Conservation (phyloP, 768 basidiomycete species). For the Lentinus brumalis region DNA sequence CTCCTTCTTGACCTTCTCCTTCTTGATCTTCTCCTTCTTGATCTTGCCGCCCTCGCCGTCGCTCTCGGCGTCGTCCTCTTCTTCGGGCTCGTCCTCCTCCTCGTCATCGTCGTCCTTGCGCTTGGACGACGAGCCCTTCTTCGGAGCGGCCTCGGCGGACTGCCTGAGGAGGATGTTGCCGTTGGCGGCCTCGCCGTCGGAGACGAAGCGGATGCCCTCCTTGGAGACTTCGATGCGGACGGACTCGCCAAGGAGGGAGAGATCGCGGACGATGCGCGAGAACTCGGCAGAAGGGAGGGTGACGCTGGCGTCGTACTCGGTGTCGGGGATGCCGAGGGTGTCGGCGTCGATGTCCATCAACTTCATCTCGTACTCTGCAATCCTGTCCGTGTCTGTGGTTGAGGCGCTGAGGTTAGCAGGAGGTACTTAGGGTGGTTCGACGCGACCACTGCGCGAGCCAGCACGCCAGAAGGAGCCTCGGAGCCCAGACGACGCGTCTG, state of each 20-base stretch:
- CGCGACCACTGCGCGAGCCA: too few relatives aligned
- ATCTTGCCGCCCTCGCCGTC: slow-evolving; percentile 36
- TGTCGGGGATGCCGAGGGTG: slow-evolving; percentile 93
- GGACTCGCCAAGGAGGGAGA: slow-evolving; percentile 87
- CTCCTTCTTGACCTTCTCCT: slow-evolving; percentile 51
- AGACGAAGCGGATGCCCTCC: slow-evolving; percentile 90
- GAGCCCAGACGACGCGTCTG: too few relatives aligned
- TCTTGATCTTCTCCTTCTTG: slow-evolving; percentile 44
- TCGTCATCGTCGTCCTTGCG: slow-evolving; percentile 46
- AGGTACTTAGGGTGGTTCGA: background rate
- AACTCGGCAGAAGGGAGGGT: slow-evolving; percentile 88
- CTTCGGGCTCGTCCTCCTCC: slow-evolving; percentile 45
- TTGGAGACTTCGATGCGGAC: slow-evolving; percentile 96
- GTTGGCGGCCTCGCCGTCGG: slow-evolving; percentile 94
- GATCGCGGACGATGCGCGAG: slow-evolving; percentile 88
- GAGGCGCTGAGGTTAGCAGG: background rate
- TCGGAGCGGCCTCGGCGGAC: slow-evolving; percentile 48
- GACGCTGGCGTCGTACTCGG: slow-evolving; percentile 93
- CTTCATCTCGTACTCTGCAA: slow-evolving; percentile 99
- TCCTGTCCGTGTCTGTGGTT: slow-evolving; percentile 77
- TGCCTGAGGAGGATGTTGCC: slow-evolving; percentile 85
- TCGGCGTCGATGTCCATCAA: slow-evolving; percentile 99
- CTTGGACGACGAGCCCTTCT: slow-evolving; percentile 26
- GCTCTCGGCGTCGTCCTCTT: slow-evolving; percentile 49
- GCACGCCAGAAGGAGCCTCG: too few relatives aligned